A percentile compares a stretch with the other conserved stretches of the same genome.
Conservation (phyloP, 2,329 filamentous ascomycete genomes). For the Aspergillus proliferans region DNA sequence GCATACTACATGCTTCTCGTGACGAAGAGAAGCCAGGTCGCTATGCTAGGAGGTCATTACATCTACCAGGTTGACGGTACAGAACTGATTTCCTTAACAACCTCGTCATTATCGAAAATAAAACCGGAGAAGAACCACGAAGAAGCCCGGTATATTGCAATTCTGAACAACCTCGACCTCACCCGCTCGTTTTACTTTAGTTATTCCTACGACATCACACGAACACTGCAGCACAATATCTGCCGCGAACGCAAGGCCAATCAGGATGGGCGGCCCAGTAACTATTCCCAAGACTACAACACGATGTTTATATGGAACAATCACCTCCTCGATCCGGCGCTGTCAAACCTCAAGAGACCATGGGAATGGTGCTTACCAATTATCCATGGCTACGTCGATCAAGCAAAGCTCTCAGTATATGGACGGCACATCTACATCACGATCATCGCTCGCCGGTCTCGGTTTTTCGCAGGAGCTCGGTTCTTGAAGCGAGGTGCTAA, state of each 20-base stretch:
- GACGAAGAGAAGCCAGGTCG: conserved; percentile 91
- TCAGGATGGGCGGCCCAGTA: conserved; percentile 55
- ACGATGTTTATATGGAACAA: conserved; percentile 99
- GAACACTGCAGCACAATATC: conserved; percentile 88
- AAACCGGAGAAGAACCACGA: conserved; percentile 80
- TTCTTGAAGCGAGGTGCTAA: conserved; percentile 94
- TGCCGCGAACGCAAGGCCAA: conserved; percentile 68
- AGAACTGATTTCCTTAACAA: conserved; percentile 80
- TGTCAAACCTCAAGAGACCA: conserved; percentile 63
- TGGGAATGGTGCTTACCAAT: conserved; percentile 96
- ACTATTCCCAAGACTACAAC: conserved; percentile 73
- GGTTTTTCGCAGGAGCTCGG: conserved; percentile 87
- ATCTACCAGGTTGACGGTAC: conserved; percentile 93
- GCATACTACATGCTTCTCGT: conserved; percentile 96
- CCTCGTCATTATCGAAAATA: conserved; percentile 58
- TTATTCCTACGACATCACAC: conserved; percentile 94
- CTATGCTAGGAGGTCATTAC: conserved; percentile 93
- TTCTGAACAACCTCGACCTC: conserved; percentile 84
- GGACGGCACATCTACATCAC: conserved; percentile 86
- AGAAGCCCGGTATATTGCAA: conserved; percentile 80
- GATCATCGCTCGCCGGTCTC: conserved; percentile 83
- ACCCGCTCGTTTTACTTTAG: conserved; percentile 95
- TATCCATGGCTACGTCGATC: conserved; percentile 93
- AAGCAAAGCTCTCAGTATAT: conserved; percentile 78
- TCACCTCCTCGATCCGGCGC: conserved; percentile 73